Evolutionary conservation across 768 basidiomycete species (phyloP), one percentile per base, ranked within the genome.

Genomic region (Inosperma sp.): DNA sequence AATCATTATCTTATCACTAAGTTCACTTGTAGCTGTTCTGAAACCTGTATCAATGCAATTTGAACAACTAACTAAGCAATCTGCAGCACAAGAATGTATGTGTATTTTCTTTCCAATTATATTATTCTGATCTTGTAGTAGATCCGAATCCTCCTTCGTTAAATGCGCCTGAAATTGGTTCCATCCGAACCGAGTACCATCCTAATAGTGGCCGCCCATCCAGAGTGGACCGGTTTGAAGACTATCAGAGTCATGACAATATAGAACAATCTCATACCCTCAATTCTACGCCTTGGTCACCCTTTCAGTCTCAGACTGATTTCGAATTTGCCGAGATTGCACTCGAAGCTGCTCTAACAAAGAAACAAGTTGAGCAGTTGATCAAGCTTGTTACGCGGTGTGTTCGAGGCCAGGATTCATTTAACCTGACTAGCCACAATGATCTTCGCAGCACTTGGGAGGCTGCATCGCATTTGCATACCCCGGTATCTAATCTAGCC

Each of bases 291-390:
- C 52, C 46, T 1, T 53, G 45, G 44, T 30, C 5, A 16, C 52
- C 52, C 19, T 53, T 53, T 16, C 10, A 17, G n/a, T 47, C 45
- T 4, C 36, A 37, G 13, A 22, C 46, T 23, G 52, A 53, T 17
- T 53, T 53, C 22, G 52, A 53, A n/a, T 33, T 53, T 41, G 52
- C 52, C 2, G 44, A 53, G 25, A 19, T 53, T 33, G 43, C 35
- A 8, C 37, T 56, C 7, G 29, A 25, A 13, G 22, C 42, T 29
- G 23, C 36, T 4, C 7, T 56, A 7, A 36, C 13, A 3, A 40
- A 46, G 44, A 42, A 47, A 4, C 31, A 41, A 7, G 29, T 48
- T 45, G 27, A 43, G 39, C 22, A 9, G n/a, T 21, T 53, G 35
- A 26, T 53, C 22, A 16, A 48, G 10, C 16, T 29, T 13, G 7